Percentiles rank a stretch among this genome's conserved stretches.
Evolutionary conservation across 164 flowering plant genomes (phyloP).

Genomic region (Tinospora cordifolia): DNA sequence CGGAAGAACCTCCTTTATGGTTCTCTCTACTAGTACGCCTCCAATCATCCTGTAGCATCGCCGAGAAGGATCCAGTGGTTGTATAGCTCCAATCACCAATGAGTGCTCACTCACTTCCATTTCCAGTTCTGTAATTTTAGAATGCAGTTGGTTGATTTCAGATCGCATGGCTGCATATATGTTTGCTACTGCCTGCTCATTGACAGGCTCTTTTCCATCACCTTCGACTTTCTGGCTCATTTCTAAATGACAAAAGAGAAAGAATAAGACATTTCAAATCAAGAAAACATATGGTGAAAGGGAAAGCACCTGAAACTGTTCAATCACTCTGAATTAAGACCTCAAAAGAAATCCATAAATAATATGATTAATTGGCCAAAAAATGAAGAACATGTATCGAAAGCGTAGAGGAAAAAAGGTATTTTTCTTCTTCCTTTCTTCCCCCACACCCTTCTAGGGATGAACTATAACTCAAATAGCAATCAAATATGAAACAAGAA

Average conservation of each 20-base stretch:
- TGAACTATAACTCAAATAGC: no score
- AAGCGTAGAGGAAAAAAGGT: neutral
- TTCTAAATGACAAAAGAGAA: constrained; percentile 14
- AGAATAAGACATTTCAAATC: neutral
- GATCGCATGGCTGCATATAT: constrained; percentile 61
- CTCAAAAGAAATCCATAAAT: neutral
- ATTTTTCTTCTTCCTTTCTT: no score
- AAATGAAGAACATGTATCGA: neutral
- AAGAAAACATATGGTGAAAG: neutral
- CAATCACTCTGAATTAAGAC: neutral
- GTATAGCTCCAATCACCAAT: constrained; percentile 65
- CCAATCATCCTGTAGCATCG: constrained; percentile 92
- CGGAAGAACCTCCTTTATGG: constrained; percentile 80
- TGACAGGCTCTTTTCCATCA: constrained; percentile 46
- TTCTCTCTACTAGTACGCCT: constrained; percentile 91
- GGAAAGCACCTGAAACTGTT: neutral
- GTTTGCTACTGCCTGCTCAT: constrained; percentile 82
- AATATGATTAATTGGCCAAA: neutral
- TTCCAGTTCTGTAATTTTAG: constrained; percentile 85
- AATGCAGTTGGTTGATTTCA: constrained; percentile 70
- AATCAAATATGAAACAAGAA: no score
- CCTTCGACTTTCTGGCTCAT: constrained; percentile 47
- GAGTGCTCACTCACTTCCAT: constrained; percentile 96
- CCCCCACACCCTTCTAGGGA: no score
- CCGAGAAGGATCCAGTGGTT: constrained; percentile 80